Conservation (phyloP, 805 yeast species). For the Starmerella stigmatis region DNA sequence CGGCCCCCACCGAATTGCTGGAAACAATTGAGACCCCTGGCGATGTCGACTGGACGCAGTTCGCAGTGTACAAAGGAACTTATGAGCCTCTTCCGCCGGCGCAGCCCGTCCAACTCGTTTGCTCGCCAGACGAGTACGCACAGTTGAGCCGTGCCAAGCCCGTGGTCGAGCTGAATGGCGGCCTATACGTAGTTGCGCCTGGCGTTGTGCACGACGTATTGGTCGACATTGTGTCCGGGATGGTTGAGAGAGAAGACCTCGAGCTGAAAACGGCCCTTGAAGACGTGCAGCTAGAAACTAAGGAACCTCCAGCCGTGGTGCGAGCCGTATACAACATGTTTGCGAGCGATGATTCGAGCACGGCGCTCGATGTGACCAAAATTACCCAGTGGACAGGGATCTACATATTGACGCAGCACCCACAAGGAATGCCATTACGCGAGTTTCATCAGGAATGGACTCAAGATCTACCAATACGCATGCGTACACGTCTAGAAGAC, state of each 20-base stretch:
- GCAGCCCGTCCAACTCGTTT: conserved; percentile 2
- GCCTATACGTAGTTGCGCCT: conserved; percentile 31
- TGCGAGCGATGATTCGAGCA: conserved; percentile 26
- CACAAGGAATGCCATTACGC: conserved; percentile 32
- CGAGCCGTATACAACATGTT: conserved; percentile 44
- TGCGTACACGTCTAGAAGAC: conserved; percentile 49
- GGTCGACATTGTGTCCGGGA: conserved; percentile 25
- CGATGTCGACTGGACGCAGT: conserved; percentile 19
- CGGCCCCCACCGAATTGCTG: conserved; percentile 23
- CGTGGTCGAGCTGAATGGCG: conserved; percentile 47
- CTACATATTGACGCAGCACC: conserved; percentile 36
- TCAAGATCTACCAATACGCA: conserved; percentile 38
- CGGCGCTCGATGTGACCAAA: conserved; percentile 33
- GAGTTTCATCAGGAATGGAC: conserved; percentile 35
- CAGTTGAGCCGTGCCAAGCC: conserved; percentile 42
- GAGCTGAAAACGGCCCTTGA: background rate
- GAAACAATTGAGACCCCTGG: conserved; percentile 21
- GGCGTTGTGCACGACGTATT: conserved; percentile 24
- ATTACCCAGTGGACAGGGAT: conserved; percentile 58
- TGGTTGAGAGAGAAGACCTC: conserved; percentile 20
- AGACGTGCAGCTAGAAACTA: conserved; percentile 7
- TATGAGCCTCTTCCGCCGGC: background rate
- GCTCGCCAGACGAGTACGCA: conserved; percentile 45
- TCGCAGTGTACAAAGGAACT: conserved; percentile 22
- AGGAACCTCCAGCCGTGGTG: conserved; percentile 38